Percentiles rank a stretch among this genome's conserved stretches.
phyloP scores from a whole-genome alignment of 331 rosid genomes.

The Telfairia occidentalis region DNA sequence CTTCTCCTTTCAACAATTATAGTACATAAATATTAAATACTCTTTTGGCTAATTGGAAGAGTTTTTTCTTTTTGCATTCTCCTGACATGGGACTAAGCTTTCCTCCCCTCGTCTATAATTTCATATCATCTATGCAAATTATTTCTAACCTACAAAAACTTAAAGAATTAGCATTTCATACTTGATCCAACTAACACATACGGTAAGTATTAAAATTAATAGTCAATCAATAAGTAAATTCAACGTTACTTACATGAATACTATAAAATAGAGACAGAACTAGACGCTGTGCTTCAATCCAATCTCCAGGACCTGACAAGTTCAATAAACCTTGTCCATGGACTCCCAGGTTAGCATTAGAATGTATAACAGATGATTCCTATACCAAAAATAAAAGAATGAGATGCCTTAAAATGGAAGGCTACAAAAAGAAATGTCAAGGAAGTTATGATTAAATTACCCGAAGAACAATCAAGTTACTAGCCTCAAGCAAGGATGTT shows the following conservation, averaged over 20 bases:
- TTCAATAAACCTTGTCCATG: constrained; percentile 95
- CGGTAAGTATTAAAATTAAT: not conserved
- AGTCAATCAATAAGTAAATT: constrained; percentile 2
- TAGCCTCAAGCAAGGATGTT: constrained; percentile 85
- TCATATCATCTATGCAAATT: not conserved
- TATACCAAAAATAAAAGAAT: constrained; percentile 25
- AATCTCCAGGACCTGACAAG: constrained; percentile 87
- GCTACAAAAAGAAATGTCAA: constrained; percentile 10
- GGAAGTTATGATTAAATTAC: constrained; percentile 34
- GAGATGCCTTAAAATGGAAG: constrained; percentile 16
- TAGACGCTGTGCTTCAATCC: constrained; percentile 94
- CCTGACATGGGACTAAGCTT: not conserved
- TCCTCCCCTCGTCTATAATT: not conserved
- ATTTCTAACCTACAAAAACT: not conserved
- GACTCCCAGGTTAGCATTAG: constrained; percentile 98
- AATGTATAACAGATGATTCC: constrained; percentile 92
- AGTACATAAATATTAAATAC: too few species aligned
- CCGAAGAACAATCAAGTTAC: constrained; percentile 88
- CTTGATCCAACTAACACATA: not conserved
- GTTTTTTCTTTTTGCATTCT: not conserved
- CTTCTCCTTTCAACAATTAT: too few species aligned
- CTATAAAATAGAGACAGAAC: constrained; percentile 85
- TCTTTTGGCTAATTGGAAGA: not conserved
- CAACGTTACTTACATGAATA: constrained; percentile 58
- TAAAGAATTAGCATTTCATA: not conserved